Percentiles rank a stretch among this genome's conserved stretches.
Evolutionary conservation across 2,329 filamentous ascomycete species (phyloP).

Genomic region (Aspergillus unguis): DNA sequence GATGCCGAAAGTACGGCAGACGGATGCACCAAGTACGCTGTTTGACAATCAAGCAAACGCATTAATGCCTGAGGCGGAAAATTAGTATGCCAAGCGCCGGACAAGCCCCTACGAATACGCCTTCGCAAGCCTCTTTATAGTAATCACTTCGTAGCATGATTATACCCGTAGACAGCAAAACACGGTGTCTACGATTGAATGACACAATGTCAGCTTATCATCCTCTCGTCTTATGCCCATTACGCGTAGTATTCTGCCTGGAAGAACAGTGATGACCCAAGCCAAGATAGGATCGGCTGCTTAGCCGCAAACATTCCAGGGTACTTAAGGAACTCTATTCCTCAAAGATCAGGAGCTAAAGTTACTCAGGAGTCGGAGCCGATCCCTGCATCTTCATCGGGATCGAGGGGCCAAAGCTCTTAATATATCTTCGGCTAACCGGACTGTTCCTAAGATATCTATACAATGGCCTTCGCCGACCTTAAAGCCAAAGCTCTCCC

Average conservation of each 20-base stretch:
- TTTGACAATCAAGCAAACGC: slow-evolving; percentile 14
- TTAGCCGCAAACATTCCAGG: background rate
- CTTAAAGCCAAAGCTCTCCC: slow-evolving; percentile 3
- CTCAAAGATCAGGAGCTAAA: background rate
- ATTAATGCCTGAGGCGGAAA: background rate
- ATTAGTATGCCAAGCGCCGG: background rate
- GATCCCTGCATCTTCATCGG: background rate
- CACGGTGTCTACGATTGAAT: too few species aligned
- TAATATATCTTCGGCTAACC: too few species aligned
- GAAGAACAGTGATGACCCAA: background rate
- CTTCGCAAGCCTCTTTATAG: too few species aligned
- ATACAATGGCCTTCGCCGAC: background rate
- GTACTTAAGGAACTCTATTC: background rate
- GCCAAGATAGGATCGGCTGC: slow-evolving; percentile 3
- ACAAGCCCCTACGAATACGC: background rate
- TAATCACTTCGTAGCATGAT: too few species aligned
- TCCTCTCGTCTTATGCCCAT: too few species aligned
- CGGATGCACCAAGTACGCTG: slow-evolving; percentile 12
- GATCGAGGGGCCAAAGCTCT: background rate
- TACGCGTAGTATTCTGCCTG: too few species aligned
- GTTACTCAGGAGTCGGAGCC: background rate
- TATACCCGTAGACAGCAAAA: too few species aligned
- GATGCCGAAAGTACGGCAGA: slow-evolving; percentile 14
- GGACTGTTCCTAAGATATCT: background rate
- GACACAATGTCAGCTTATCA: background rate